phyloP scores from a whole-genome alignment of 2,329 filamentous ascomycete species.

The Beauveria scarabaeidicola region DNA sequence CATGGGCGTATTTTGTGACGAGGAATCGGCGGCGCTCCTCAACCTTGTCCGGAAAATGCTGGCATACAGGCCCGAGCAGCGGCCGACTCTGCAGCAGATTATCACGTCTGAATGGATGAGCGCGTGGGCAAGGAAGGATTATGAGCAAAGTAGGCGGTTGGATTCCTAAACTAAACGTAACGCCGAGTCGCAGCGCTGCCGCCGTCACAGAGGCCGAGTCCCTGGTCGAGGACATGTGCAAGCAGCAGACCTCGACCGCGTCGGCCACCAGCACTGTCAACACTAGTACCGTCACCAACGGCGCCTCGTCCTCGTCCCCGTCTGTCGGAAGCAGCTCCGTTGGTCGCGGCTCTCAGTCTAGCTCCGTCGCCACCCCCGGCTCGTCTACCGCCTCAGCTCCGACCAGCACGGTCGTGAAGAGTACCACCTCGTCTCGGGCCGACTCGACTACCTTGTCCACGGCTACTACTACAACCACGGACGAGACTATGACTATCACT shows the following conservation, averaged over 20 bases:
- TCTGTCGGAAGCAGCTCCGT: neutral
- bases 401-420: neutral
- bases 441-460: neutral
- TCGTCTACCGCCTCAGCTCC: neutral
- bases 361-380: neutral
- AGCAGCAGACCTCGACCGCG: neutral
- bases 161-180: neutral
- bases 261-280: neutral
- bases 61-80: conserved; percentile 6
- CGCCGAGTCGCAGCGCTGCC: neutral
- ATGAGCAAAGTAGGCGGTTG: neutral
- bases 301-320: neutral
- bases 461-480: neutral
- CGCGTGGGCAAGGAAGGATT: conserved; percentile 16
- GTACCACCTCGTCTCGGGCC: neutral
- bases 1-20: neutral
- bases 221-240: neutral
- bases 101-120: conserved; percentile 14
- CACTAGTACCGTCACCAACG: neutral
- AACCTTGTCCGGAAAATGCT: conserved; percentile 12
- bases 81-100: conserved; percentile 3
- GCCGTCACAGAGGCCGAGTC: neutral
- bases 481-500: neutral
- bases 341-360: neutral
- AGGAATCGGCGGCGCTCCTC: conserved; percentile 11